A percentile compares a stretch with the other conserved stretches of the same genome.
phyloP scores from a whole-genome alignment of 2,329 filamentous ascomycete species.

The Colletotrichum tropicicola region DNA sequence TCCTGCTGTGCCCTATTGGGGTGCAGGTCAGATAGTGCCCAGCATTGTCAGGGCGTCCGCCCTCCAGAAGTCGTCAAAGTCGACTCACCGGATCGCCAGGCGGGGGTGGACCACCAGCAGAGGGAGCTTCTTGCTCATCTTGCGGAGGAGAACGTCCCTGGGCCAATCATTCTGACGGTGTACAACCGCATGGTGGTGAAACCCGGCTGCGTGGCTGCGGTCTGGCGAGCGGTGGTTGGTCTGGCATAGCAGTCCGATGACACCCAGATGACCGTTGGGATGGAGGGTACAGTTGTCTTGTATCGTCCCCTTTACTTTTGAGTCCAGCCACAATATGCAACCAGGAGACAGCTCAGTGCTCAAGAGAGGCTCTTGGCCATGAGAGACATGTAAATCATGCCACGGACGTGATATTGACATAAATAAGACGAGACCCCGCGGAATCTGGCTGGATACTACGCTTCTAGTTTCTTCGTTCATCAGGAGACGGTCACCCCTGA shows the following conservation, averaged over 20 bases:
- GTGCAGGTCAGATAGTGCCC: not conserved
- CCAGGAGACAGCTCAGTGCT: not conserved
- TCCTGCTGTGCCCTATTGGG: not conserved
- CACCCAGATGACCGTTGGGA: not conserved
- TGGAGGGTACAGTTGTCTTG: not conserved
- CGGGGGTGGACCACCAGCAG: not conserved
- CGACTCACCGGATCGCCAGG: not conserved
- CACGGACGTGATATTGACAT: not conserved
- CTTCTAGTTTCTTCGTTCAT: not conserved
- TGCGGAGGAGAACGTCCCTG: not conserved
- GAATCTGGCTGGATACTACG: not conserved
- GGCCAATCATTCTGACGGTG: not conserved
- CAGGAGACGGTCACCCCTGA: not conserved
- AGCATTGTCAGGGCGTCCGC: not conserved
- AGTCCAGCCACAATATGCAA: not conserved
- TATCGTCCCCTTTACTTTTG: not conserved
- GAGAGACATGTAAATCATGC: not conserved
- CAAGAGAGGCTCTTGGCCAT: not conserved
- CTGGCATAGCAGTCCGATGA: not conserved
- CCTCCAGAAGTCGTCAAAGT: not conserved
- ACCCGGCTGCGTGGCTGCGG: constrained; percentile 1
- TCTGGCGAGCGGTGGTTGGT: not conserved
- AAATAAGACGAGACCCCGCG: not conserved
- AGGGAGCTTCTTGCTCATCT: not conserved
- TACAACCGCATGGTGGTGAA: not conserved